A percentile compares a stretch with the other conserved stretches of the same genome.
These are phyloP conservation scores for Hypoxylon sp. DNA, from an alignment of 2,329 filamentous ascomycete genomes.

Conservation along the genomic window DNA sequence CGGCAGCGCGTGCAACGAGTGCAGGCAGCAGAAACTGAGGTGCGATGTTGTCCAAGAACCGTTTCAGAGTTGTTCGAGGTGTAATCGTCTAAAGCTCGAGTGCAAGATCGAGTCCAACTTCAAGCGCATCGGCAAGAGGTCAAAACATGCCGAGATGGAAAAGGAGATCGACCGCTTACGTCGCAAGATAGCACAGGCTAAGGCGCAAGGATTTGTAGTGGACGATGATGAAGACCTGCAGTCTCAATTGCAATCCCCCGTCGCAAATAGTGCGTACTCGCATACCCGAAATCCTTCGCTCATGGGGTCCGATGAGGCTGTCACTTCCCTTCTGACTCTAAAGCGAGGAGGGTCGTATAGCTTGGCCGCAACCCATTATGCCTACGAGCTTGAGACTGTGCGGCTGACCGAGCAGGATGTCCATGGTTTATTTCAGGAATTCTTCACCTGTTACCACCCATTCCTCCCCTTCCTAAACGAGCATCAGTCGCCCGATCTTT, in stretches of 20 bases:
- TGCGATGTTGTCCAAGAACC: constrained; percentile 88
- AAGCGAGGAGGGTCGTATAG: constrained; percentile 74
- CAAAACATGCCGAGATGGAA: constrained; percentile 88
- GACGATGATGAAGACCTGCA: constrained; percentile 67
- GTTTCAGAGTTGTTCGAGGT: constrained; percentile 81
- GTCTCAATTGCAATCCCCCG: constrained; percentile 69
- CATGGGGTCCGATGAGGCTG: constrained; percentile 77
- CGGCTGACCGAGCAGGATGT: constrained; percentile 74
- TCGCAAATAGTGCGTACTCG: constrained; percentile 67
- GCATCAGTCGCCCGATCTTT: constrained; percentile 75
- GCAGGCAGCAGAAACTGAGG: constrained; percentile 62
- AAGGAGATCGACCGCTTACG: constrained; percentile 80
- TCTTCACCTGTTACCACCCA: constrained; percentile 80
- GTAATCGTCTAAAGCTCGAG: constrained; percentile 81
- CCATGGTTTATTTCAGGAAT: constrained; percentile 76
- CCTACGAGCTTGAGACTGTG: constrained; percentile 72
- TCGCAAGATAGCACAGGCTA: constrained; percentile 70
- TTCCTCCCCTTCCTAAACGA: constrained; percentile 82
- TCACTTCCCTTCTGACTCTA: constrained; percentile 74
- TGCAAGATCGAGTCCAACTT: constrained; percentile 92
- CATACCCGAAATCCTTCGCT: constrained; percentile 73
- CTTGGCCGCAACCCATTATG: constrained; percentile 66
- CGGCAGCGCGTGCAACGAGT: constrained; percentile 39
- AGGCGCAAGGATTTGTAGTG: constrained; percentile 67
- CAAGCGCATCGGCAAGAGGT: constrained; percentile 85